These are phyloP conservation scores for Blastobotrys illinoisensis DNA, from an alignment of 1,139 yeast species.

Conservation along the genomic window DNA sequence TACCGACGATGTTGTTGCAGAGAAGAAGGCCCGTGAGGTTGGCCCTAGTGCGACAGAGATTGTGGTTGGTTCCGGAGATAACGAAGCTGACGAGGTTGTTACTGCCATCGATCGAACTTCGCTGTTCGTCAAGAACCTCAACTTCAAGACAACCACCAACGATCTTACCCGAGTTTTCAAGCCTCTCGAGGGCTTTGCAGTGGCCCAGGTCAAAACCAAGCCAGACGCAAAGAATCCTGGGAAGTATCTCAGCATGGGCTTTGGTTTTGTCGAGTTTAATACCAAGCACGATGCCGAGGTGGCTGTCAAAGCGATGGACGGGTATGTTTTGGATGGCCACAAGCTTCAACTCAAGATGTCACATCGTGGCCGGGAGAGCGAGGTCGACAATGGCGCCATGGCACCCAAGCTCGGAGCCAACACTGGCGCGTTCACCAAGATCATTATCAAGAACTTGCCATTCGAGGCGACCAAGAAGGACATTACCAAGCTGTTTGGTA, in stretches of 20 bases:
- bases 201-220: conserved; percentile 80
- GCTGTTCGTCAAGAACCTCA: conserved; percentile 84
- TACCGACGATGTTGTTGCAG: conserved; percentile 27
- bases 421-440: conserved; percentile 54
- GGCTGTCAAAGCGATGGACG: conserved; percentile 73
- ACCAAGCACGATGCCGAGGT: conserved; percentile 70
- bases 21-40: conserved; percentile 29
- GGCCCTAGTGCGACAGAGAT: conserved; percentile 15
- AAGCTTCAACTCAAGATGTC: conserved; percentile 83
- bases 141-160: conserved; percentile 66
- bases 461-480: conserved; percentile 94
- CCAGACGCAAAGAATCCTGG: conserved; percentile 76
- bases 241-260: conserved; percentile 82
- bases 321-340: conserved; percentile 81
- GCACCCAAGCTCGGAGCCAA: conserved; percentile 23
- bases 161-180: conserved; percentile 60
- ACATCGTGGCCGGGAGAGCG: conserved; percentile 50
- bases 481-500: conserved; percentile 80
- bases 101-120: conserved; percentile 59
- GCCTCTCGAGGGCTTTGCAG: conserved; percentile 63
- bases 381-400: conserved; percentile 5
- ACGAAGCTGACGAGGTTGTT: conserved; percentile 40
- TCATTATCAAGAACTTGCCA: conserved; percentile 93
- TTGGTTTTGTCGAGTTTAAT: conserved; percentile 89
- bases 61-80: conserved; percentile 10